Evolutionary conservation across 345 rosid species (phyloP).

Genomic region (Eucalyptus marginata): DNA sequence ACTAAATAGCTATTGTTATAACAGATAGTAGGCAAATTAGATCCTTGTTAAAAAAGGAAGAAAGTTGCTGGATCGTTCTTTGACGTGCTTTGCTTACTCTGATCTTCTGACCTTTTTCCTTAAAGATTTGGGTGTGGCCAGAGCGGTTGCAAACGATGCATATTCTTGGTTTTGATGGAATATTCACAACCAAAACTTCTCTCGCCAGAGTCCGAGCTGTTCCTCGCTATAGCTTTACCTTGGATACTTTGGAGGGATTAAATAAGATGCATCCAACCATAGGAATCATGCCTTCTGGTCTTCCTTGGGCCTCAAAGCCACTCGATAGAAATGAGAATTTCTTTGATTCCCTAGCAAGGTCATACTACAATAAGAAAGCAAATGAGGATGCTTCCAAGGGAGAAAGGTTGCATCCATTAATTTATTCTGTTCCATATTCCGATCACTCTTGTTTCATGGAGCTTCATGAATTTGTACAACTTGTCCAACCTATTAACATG

Average conservation of each 20-base stretch:
- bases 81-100: not conserved
- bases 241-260: conserved; percentile 56
- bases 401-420: conserved; percentile 26
- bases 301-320: conserved; percentile 50
- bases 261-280: conserved; percentile 53
- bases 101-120: not conserved
- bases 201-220: conserved; percentile 75
- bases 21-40: not conserved
- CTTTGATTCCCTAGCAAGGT: conserved; percentile 22
- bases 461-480: conserved; percentile 50
- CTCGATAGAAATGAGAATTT: conserved; percentile 21
- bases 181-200: conserved; percentile 63
- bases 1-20: not conserved
- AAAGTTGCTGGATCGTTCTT: not conserved
- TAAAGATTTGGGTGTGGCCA: conserved; percentile 91
- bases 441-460: conserved; percentile 68
- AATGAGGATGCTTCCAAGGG: not conserved
- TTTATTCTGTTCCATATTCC: conserved; percentile 60
- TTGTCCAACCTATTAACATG: conserved; percentile 45
- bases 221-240: conserved; percentile 70
- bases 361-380: conserved; percentile 2
- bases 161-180: conserved; percentile 50
- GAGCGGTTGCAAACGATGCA: conserved; percentile 81
- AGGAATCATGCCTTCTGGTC: conserved; percentile 90
- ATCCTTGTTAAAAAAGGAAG: not conserved